These are phyloP conservation scores for Metschnikowia reukaufii DNA, from an alignment of 805 yeast species.

Conservation along the genomic window DNA sequence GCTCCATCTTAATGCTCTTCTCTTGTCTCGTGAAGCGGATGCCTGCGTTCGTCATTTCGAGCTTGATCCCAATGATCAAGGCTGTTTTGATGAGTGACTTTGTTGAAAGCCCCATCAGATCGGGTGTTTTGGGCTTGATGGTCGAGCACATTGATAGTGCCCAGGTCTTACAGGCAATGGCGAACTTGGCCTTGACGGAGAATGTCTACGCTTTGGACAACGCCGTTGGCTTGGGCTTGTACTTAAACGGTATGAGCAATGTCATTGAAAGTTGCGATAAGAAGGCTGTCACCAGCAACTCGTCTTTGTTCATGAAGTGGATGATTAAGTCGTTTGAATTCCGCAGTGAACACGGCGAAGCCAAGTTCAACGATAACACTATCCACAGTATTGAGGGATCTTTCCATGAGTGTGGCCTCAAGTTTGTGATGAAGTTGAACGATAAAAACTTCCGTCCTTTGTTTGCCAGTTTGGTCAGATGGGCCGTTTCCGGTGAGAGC, in stretches of 20 bases:
- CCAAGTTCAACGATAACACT: slow-evolving; percentile 64
- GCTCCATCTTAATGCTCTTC: slow-evolving; percentile 68
- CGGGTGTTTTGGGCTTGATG: slow-evolving; percentile 58
- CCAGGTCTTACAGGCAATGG: slow-evolving; percentile 59
- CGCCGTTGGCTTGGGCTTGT: slow-evolving; percentile 58
- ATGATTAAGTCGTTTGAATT: slow-evolving; percentile 70
- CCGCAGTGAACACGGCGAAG: slow-evolving; percentile 49
- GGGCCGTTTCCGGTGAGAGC: slow-evolving; percentile 91
- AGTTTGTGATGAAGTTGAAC: slow-evolving; percentile 83
- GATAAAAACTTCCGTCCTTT: slow-evolving; percentile 92
- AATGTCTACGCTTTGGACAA: slow-evolving; percentile 34
- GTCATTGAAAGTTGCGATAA: slow-evolving; percentile 68
- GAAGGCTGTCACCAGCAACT: slow-evolving; percentile 70
- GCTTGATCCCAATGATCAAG: slow-evolving; percentile 59
- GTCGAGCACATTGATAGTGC: slow-evolving; percentile 68
- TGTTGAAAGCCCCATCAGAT: slow-evolving; percentile 60
- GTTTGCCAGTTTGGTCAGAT: slow-evolving; percentile 79
- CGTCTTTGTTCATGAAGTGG: slow-evolving; percentile 67
- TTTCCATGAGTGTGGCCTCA: slow-evolving; percentile 69
- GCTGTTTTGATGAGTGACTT: slow-evolving; percentile 56
- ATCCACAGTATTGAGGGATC: slow-evolving; percentile 78
- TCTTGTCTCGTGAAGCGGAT: slow-evolving; percentile 77
- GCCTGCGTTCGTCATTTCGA: slow-evolving; percentile 79
- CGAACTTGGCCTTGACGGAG: slow-evolving; percentile 57
- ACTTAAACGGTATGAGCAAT: slow-evolving; percentile 63